Conservation (phyloP, 371 early-diverging fungal genomes). For the Mortierella sp. region DNA sequence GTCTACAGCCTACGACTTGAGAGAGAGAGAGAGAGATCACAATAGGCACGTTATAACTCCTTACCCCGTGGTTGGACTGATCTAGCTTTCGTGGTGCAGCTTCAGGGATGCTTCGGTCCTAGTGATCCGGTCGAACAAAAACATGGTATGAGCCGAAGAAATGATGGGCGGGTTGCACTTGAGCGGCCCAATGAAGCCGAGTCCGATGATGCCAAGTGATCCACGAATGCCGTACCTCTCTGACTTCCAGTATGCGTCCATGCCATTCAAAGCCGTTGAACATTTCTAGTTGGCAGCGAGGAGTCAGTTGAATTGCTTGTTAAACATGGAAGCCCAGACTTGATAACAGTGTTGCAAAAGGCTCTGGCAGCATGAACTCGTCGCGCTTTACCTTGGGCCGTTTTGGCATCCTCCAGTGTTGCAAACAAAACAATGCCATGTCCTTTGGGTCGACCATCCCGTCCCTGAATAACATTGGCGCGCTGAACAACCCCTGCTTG, state of each 20-base stretch:
- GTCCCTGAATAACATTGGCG: conserved; percentile 54
- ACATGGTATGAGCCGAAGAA: not conserved
- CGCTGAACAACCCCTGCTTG: conserved; percentile 54
- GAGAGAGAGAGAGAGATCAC: not conserved
- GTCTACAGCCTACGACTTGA: too few species aligned
- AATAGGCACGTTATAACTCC: not conserved
- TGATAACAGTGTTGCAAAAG: too few species aligned
- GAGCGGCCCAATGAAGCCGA: too few species aligned
- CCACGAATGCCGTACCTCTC: conserved; percentile 55
- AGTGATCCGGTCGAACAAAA: not conserved
- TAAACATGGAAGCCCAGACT: too few species aligned
- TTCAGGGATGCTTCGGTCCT: conserved; percentile 47
- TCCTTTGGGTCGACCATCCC: conserved; percentile 67
- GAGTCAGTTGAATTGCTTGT: not conserved
- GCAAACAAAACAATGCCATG: conserved; percentile 68
- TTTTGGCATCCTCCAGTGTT: conserved; percentile 62
- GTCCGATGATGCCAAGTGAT: too few species aligned
- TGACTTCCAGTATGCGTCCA: conserved; percentile 65
- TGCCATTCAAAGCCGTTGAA: conserved; percentile 65
- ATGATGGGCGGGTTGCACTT: not conserved
- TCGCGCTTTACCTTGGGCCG: conserved; percentile 62
- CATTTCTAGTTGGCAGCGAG: conserved; percentile 36
- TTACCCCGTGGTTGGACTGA: conserved; percentile 11
- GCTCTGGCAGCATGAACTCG: too few species aligned
- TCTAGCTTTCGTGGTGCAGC: conserved; percentile 16